phyloP scores from a whole-genome alignment of 495 filamentous ascomycete genomes.

The Peziza echinospora region DNA sequence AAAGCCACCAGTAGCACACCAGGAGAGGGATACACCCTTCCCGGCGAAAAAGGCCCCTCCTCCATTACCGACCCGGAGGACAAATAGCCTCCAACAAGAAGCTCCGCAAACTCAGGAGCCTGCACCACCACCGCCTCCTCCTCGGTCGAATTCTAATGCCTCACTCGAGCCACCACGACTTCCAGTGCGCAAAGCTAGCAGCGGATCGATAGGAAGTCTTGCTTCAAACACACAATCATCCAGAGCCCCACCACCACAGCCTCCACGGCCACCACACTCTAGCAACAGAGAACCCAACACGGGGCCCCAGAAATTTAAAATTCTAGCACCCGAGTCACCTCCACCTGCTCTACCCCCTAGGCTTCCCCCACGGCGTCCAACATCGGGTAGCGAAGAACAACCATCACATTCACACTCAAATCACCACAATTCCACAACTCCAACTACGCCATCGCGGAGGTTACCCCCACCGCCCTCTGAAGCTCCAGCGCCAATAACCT shows the following conservation, averaged over 20 bases:
- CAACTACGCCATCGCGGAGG: not conserved
- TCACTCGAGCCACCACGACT: not conserved
- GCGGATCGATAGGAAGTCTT: no score
- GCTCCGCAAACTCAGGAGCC: no score
- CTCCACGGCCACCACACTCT: no score
- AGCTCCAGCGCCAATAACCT: not conserved
- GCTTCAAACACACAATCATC: no score
- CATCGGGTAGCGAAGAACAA: not conserved
- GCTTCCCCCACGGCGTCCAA: not conserved
- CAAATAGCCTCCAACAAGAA: no score
- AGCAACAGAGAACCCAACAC: no score
- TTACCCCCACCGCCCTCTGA: not conserved
- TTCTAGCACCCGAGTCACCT: no score
- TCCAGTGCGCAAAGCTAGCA: not conserved
- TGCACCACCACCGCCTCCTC: no score
- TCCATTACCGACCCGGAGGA: no score
- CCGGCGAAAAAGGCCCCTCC: not conserved
- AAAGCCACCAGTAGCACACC: not conserved
- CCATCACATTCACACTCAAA: not conserved
- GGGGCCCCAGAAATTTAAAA: no score
- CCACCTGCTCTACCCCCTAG: not conserved
- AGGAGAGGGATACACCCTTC: not conserved
- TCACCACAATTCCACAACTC: not conserved
- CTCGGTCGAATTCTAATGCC: no score
- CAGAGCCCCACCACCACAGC: no score